Percentiles rank a stretch among this genome's conserved stretches.
Conservation (phyloP, 1,139 yeast genomes). For the Candida tropicalis region DNA sequence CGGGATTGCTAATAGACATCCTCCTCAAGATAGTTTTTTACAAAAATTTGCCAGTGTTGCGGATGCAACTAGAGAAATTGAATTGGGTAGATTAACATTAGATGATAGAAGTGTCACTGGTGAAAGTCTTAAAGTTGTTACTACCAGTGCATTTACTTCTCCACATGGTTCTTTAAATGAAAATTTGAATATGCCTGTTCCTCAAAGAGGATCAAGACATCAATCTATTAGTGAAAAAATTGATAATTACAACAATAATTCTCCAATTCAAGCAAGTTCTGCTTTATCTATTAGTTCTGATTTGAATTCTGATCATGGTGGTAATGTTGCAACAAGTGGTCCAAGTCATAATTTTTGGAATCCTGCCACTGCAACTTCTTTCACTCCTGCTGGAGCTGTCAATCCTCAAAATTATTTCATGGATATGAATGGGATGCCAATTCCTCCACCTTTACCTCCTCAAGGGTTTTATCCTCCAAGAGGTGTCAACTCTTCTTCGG, state of each 20-base stretch:
- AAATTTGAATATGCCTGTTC: conserved; percentile 46
- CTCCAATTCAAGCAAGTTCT: conserved; percentile 54
- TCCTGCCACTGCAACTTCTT: conserved; percentile 63
- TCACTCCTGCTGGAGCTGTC: conserved; percentile 42
- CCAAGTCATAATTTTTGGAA: conserved; percentile 56
- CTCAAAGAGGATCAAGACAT: conserved; percentile 47
- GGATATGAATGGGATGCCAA: conserved; percentile 20
- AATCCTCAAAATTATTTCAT: conserved; percentile 30
- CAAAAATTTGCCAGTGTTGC: conserved; percentile 76
- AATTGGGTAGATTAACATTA: conserved; percentile 38
- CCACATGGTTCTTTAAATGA: conserved; percentile 57
- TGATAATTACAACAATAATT: conserved; percentile 55
- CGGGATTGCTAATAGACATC: conserved; percentile 52
- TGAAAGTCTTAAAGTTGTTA: conserved; percentile 17
- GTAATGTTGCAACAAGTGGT: background rate
- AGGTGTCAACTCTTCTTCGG: no score
- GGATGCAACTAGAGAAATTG: conserved; percentile 79
- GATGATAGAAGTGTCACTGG: conserved; percentile 29
- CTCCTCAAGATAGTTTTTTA: conserved; percentile 53
- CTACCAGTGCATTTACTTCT: conserved; percentile 18
- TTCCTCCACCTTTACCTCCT: conserved; percentile 15
- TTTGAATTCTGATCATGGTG: conserved; percentile 21
- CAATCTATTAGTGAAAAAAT: conserved; percentile 68
- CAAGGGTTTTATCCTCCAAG: conserved; percentile 7
- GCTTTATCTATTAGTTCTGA: conserved; percentile 38